These are phyloP conservation scores for Chrysochromulina tobinii DNA, from an alignment of 78 protist genomes.

Conservation along the genomic window DNA sequence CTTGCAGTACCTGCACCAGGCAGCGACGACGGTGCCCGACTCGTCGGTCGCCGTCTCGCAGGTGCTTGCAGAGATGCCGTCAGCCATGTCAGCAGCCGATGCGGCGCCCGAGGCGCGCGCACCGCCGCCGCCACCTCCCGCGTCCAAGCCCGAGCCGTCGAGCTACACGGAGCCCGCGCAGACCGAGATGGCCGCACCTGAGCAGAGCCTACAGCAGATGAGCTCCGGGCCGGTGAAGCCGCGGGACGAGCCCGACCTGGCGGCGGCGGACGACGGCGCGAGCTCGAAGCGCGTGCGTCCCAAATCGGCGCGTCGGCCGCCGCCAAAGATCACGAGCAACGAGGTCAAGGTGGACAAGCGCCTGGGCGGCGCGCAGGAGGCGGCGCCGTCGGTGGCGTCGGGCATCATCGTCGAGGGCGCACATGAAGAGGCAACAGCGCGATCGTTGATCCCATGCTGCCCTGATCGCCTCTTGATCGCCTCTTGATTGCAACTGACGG, in stretches of 20 bases:
- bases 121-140: background rate
- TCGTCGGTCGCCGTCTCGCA: background rate
- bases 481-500: no score
- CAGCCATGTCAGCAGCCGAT: background rate
- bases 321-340: background rate
- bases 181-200: background rate
- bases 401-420: no score
- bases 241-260: no score
- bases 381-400: no score
- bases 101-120: background rate
- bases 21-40: background rate
- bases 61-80: background rate
- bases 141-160: background rate
- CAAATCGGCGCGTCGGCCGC: background rate
- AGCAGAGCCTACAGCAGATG: background rate
- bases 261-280: background rate
- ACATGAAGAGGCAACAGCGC: no score
- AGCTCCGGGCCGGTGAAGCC: no score
- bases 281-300: background rate
- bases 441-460: no score
- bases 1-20: constrained; percentile 40
- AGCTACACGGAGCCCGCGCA: background rate
- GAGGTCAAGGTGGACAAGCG: no score
- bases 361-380: no score
- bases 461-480: no score